Base-by-base conservation (phyloP, 768 basidiomycete genomes). In the Mycena vulgaris region DNA sequence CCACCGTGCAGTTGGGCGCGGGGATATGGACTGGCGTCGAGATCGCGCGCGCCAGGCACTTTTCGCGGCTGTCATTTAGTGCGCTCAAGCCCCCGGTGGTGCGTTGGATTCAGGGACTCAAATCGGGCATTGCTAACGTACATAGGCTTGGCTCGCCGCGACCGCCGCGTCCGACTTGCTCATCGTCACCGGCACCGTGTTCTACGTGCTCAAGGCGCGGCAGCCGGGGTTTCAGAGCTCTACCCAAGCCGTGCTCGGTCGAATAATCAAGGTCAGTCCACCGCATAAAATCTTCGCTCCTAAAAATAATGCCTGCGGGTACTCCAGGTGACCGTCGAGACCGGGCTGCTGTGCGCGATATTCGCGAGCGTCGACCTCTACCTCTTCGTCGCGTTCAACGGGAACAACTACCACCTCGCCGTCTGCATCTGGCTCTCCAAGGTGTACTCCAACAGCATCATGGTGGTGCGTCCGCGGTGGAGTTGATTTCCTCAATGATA, bases 111-210 rank as follows among this genome's bases (percentile, higher is more conserved):
- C 3, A 45, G n/a, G 21, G 23, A 48, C 27, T n/a, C n/a, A n/a
- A n/a, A n/a, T n/a, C n/a, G n/a, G n/a, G n/a, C n/a, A n/a, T n/a
- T n/a, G n/a, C n/a, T n/a, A 21, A 37, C 59, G 16, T 28, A n/a
- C 39, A 23, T 31, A 79, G 78, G 62, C 75, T 6, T 79, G 76
- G 75, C 70, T 75, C 23, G 64, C 68, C 2, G 72, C 68, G 13
- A 75, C 74, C 10, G 78, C 78, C 3, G n/a, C 68, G 8, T 71
- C 67, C 47, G 75, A 79, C 63, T 30, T 77, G 42, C 10, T 76
- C 19, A 76, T 79, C 63, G 75, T 77, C 11, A 48, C 63, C 6
- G 60, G 67, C 35, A 77, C 74, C 66, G 63, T 69, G 5, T 77
- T 60, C 58, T 79, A 75, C 47, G 49, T 79, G 40, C 51, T 75